These are phyloP conservation scores for Cicer pinnatifidum DNA, from an alignment of 306 rosid species.

Conservation along the genomic window DNA sequence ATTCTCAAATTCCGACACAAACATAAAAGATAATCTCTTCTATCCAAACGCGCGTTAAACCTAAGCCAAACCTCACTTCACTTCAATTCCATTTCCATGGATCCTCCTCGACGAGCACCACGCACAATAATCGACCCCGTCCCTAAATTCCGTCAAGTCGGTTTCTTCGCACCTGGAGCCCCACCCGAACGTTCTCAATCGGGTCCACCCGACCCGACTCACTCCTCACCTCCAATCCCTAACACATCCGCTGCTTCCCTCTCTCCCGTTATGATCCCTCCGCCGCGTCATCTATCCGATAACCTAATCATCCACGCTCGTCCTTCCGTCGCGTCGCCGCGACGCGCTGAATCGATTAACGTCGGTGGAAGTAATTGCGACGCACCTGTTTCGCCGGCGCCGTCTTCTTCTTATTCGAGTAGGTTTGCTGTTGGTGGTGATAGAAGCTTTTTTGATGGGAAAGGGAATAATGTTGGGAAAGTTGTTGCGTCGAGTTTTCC, in stretches of 20 bases:
- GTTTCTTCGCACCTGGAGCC: slow-evolving; percentile 71
- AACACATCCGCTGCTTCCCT: slow-evolving; percentile 60
- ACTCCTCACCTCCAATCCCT: slow-evolving; percentile 43
- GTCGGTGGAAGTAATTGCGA: slow-evolving; percentile 40
- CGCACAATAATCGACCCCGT: slow-evolving; percentile 77
- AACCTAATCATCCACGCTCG: slow-evolving; percentile 46
- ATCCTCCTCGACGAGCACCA: slow-evolving; percentile 77
- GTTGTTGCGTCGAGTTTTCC: slow-evolving; percentile 58
- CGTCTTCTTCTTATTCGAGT: slow-evolving; percentile 55
- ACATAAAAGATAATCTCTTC: background rate
- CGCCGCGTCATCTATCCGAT: slow-evolving; percentile 70
- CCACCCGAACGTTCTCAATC: slow-evolving; percentile 50
- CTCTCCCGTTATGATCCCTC: slow-evolving; percentile 90
- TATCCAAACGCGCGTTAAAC: slow-evolving; percentile 37
- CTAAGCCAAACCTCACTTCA: slow-evolving; percentile 36
- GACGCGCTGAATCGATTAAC: slow-evolving; percentile 39
- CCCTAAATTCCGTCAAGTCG: slow-evolving; percentile 86
- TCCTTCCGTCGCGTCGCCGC: slow-evolving; percentile 44
- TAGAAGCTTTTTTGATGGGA: slow-evolving; percentile 44
- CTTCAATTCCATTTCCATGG: slow-evolving; percentile 50
- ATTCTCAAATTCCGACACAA: background rate
- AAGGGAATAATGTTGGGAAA: slow-evolving; percentile 47
- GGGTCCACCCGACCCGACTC: slow-evolving; percentile 55
- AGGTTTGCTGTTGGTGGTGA: slow-evolving; percentile 40
- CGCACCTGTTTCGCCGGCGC: slow-evolving; percentile 45